Evolutionary conservation across 2,329 filamentous ascomycete genomes (phyloP).

Genomic region (Fusarium nematophilum): DNA sequence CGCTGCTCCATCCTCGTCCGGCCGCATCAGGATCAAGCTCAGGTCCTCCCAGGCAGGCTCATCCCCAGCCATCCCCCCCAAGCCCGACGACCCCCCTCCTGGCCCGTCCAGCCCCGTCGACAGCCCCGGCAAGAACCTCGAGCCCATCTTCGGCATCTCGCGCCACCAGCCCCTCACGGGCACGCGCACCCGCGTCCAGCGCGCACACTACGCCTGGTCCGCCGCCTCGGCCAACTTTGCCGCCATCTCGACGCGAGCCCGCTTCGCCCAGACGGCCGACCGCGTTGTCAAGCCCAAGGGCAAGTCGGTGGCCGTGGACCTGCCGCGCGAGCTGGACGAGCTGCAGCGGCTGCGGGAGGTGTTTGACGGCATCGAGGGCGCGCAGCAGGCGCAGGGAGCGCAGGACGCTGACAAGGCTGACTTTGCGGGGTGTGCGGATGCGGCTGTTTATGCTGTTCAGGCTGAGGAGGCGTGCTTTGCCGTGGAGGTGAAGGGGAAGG

Average conservation of each 20-base stretch:
- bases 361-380: slow-evolving; percentile 32
- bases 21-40: slow-evolving; percentile 16
- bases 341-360: slow-evolving; percentile 18
- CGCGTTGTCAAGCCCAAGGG: slow-evolving; percentile 16
- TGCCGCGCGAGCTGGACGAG: not conserved
- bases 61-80: not conserved
- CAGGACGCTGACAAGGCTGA: slow-evolving; percentile 34
- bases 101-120: not conserved
- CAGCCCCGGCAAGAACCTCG: slow-evolving; percentile 18
- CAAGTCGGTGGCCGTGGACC: not conserved
- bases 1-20: not conserved
- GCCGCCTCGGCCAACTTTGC: slow-evolving; percentile 41
- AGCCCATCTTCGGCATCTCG: slow-evolving; percentile 37
- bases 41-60: not conserved
- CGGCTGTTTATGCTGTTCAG: slow-evolving; percentile 40
- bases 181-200: slow-evolving; percentile 10
- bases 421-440: slow-evolving; percentile 44
- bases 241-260: slow-evolving; percentile 27
- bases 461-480: slow-evolving; percentile 41
- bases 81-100: not conserved
- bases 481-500: not conserved
- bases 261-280: slow-evolving; percentile 38
- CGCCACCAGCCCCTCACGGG: slow-evolving; percentile 21
- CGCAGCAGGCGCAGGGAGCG: slow-evolving; percentile 20
- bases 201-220: slow-evolving; percentile 39